Evolutionary conservation across 2,329 filamentous ascomycete genomes (phyloP).

Genomic region (Gaeumannomyces tritici): DNA sequence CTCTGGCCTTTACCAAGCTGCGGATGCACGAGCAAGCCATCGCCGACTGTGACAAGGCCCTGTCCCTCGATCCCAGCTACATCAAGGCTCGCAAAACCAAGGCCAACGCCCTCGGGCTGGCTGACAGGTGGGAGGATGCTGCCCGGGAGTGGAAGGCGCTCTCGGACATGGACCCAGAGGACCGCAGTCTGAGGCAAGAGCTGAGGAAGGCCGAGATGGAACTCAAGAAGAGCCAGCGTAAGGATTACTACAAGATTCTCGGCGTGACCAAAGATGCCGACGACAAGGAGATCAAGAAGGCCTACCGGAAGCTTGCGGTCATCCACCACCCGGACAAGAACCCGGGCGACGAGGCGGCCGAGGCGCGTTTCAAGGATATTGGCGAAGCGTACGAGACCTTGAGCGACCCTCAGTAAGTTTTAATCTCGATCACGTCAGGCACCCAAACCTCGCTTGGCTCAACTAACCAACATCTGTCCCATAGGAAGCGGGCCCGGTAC

Average conservation of each 20-base stretch:
- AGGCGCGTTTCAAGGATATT: conserved; percentile 93
- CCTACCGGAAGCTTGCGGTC: conserved; percentile 90
- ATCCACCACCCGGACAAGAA: conserved; percentile 98
- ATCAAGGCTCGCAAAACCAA: conserved; percentile 88
- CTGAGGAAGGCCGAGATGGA: conserved; percentile 86
- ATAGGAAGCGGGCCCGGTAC: conserved; percentile 76
- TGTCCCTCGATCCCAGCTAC: conserved; percentile 76
- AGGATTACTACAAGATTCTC: conserved; percentile 98
- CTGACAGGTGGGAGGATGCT: conserved; percentile 86
- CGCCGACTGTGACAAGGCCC: conserved; percentile 74
- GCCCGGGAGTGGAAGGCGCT: conserved; percentile 83
- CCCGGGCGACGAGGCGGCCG: conserved; percentile 72
- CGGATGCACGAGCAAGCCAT: conserved; percentile 79
- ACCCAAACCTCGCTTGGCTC: conserved; percentile 7
- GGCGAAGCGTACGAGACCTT: conserved; percentile 94
- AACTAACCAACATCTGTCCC: background rate
- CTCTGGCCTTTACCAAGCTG: conserved; percentile 71
- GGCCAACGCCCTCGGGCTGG: conserved; percentile 77
- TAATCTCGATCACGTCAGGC: background rate
- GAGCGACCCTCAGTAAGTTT: conserved; percentile 76
- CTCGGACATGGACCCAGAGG: conserved; percentile 71
- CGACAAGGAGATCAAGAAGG: conserved; percentile 86
- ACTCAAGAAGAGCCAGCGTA: conserved; percentile 93
- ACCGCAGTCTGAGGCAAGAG: conserved; percentile 73
- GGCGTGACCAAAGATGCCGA: conserved; percentile 76